Evolutionary conservation across 768 basidiomycete genomes (phyloP), one percentile per base, ranked within the genome.

Genomic region (Cystobasidium tubakii): DNA sequence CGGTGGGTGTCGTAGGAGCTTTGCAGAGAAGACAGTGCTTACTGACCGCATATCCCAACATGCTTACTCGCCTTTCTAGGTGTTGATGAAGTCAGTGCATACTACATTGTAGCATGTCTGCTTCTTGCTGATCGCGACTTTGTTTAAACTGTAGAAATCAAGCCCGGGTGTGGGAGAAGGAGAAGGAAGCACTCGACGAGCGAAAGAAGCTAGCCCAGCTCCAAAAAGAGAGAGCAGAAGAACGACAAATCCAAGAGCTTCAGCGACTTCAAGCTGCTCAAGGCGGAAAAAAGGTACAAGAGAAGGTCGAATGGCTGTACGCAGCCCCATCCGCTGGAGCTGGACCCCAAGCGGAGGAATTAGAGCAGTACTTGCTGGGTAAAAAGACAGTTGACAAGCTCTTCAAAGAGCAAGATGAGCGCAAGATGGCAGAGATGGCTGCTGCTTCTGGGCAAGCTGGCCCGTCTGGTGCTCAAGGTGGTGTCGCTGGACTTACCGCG

Each of bases 251-350:
- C 0, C 93, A 95, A 77, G 96, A 99, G 78, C 86, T 99, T 9
- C 96, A 98, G 80, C 86, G 94, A 65, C 82, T 99, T 72, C 95
- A 98, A 81, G 90, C 91, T 77, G 88, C 94, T 76, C 97, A 95
- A 12, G 95, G 95, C 39, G 76, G 76, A 1, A 92, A 89, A 84
- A 96, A 94, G 82, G 84, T 91, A 76, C 87, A 89, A 65, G 94
- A 97, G 82, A 92, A 92, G 80, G 81, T 99, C 62, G 96, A 99
- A 81, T 99, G 96, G 96, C 95, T 99, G 92, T 99, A 98, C 83
- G 84, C 95, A n/a, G 96, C 95, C 0, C 96, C 96, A 2, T 91
- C 92, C 0, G 88, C 89, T 1, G 94, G 94, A n/a, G 88, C 85
- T 75, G 89, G 83, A 66, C 87, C 90, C 77, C 93, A 92, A 79